These are phyloP conservation scores for Coniosporium apollinis DNA, from an alignment of 495 filamentous ascomycete species.

Conservation along the genomic window DNA sequence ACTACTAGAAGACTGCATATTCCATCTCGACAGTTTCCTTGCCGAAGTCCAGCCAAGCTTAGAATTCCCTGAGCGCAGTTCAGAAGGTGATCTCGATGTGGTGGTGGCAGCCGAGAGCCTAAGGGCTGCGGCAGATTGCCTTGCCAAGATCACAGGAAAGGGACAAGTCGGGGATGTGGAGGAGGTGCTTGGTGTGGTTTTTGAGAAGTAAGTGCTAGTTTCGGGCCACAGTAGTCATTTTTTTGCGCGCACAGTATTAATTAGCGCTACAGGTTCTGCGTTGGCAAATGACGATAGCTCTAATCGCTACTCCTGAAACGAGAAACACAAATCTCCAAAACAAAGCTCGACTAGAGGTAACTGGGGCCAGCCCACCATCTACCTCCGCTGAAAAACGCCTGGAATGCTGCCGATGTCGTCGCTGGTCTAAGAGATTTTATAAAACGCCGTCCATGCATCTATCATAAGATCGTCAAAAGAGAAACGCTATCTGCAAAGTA, in stretches of 20 bases:
- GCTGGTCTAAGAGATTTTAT: too few relatives aligned
- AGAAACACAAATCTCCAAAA: too few relatives aligned
- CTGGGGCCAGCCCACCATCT: too few relatives aligned
- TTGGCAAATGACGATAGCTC: conserved; percentile 40
- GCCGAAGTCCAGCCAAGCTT: conserved; percentile 14
- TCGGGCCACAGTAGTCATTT: conserved; percentile 2
- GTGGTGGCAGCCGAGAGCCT: conserved; percentile 86
- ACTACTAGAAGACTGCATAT: conserved; percentile 54
- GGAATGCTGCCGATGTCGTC: too few relatives aligned
- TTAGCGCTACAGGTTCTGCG: conserved; percentile 34
- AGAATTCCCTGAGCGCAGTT: conserved; percentile 5
- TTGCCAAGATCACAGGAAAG: conserved; percentile 75
- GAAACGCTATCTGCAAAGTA: too few relatives aligned
- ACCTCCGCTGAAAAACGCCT: too few relatives aligned
- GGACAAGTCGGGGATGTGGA: conserved; percentile 86
- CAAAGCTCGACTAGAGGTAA: too few relatives aligned
- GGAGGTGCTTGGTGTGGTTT: conserved; percentile 90
- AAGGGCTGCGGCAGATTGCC: conserved; percentile 58
- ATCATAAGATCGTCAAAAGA: too few relatives aligned
- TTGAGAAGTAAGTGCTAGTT: conserved; percentile 59
- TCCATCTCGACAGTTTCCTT: conserved; percentile 55
- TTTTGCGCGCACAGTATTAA: background rate
- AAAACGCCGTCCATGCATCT: too few relatives aligned
- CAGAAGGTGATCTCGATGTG: conserved; percentile 47
- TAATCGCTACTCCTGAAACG: too few relatives aligned